phyloP scores from a whole-genome alignment of 139 green algal species.

The Picochlorum sp. region DNA sequence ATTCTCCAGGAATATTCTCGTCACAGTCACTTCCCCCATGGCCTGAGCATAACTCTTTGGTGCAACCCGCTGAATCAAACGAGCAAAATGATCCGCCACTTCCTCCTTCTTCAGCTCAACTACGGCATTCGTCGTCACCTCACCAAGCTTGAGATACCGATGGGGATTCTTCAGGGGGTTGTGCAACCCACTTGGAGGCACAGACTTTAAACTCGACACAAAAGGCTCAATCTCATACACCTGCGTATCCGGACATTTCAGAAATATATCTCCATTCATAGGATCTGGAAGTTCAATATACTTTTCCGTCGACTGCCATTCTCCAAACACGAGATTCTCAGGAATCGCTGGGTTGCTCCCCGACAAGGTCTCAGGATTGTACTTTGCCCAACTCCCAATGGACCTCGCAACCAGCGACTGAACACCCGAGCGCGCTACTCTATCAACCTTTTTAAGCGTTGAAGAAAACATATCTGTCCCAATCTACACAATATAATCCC shows the following conservation, averaged over 20 bases:
- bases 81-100: constrained; percentile 75
- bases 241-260: constrained; percentile 60
- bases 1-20: constrained; percentile 90
- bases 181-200: constrained; percentile 82
- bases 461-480: too few species aligned
- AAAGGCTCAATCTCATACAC: constrained; percentile 57
- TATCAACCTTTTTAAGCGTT: constrained; percentile 3
- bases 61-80: constrained; percentile 80
- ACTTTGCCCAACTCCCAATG: not conserved
- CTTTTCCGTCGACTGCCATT: constrained; percentile 43
- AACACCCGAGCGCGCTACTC: not conserved
- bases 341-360: not conserved
- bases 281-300: constrained; percentile 62
- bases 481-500: too few species aligned
- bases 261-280: constrained; percentile 68
- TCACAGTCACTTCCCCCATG: constrained; percentile 75
- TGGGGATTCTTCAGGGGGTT: constrained; percentile 91
- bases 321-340: constrained; percentile 49
- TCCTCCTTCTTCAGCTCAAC: constrained; percentile 64
- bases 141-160: constrained; percentile 82
- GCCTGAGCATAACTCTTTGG: constrained; percentile 83
- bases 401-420: constrained; percentile 1
- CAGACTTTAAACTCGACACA: constrained; percentile 54
- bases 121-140: constrained; percentile 63
- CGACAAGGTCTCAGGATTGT: not conserved